Percentiles rank a stretch among this genome's conserved stretches.
Evolutionary conservation across 805 yeast species (phyloP).

Genomic region (Yamadazyma tumulicola): DNA sequence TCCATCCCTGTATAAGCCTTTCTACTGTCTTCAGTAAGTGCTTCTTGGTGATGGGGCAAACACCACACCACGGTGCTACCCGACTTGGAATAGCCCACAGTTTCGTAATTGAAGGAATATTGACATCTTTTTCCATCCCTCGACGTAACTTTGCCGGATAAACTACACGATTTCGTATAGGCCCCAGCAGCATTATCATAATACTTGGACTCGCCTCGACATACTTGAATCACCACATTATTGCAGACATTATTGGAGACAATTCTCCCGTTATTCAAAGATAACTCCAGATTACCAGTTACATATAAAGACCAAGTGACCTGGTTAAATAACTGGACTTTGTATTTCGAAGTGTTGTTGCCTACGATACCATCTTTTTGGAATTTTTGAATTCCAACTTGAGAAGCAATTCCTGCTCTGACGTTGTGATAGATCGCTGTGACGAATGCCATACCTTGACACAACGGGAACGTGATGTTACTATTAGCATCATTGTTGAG

Average conservation of each 20-base stretch:
- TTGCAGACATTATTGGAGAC: slow-evolving; percentile 40
- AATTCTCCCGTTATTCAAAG: slow-evolving; percentile 36
- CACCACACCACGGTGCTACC: slow-evolving; percentile 43
- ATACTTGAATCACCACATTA: slow-evolving; percentile 56
- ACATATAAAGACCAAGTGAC: slow-evolving; percentile 67
- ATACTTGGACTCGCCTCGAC: slow-evolving; percentile 39
- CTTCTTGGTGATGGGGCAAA: slow-evolving; percentile 48
- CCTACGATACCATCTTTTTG: slow-evolving; percentile 34
- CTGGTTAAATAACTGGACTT: slow-evolving; percentile 51
- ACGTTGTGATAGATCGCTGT: slow-evolving; percentile 58
- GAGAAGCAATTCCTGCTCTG: slow-evolving; percentile 52
- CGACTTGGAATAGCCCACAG: slow-evolving; percentile 22
- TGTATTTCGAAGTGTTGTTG: slow-evolving; percentile 46
- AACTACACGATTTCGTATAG: slow-evolving; percentile 21
- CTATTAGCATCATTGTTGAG: slow-evolving; percentile 9
- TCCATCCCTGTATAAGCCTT: slow-evolving; percentile 26
- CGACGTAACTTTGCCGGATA: slow-evolving; percentile 13
- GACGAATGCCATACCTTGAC: slow-evolving; percentile 75
- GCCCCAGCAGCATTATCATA: slow-evolving; percentile 35
- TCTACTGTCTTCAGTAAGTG: slow-evolving; percentile 27
- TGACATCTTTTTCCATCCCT: slow-evolving; percentile 18
- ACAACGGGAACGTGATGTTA: slow-evolving; percentile 49
- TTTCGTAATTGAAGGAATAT: slow-evolving; percentile 28
- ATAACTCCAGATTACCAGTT: slow-evolving; percentile 19
- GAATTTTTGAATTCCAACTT: slow-evolving; percentile 60